phyloP scores from a whole-genome alignment of 176 grass and related monocot species.

The Saccharum spontaneum region DNA sequence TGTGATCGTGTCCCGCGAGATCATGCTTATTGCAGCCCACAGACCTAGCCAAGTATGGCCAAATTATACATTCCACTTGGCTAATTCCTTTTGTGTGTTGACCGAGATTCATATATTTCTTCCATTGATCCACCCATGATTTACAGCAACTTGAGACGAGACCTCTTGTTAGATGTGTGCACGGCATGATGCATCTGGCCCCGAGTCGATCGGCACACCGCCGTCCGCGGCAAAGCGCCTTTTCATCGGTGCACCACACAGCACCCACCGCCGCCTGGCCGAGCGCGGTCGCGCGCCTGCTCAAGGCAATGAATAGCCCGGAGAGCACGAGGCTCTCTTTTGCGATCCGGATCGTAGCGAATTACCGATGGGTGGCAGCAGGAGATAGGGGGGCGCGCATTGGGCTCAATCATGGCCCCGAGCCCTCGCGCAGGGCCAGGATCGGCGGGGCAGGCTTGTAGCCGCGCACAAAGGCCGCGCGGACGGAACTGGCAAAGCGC shows the following conservation, averaged over 20 bases:
- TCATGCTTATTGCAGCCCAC: constrained; percentile 9
- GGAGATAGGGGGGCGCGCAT: neutral
- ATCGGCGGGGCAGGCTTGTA: neutral
- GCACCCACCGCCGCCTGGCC: neutral
- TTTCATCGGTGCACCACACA: constrained; percentile 21
- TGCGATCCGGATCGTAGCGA: neutral
- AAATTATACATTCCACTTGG: constrained; percentile 20
- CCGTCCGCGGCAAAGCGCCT: constrained; percentile 29
- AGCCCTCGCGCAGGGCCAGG: neutral
- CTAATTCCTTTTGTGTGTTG: constrained; percentile 1
- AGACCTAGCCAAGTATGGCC: constrained; percentile 11
- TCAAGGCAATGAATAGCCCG: constrained; percentile 55
- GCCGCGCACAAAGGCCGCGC: neutral
- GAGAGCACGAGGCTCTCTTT: constrained; percentile 40
- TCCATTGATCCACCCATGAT: constrained; percentile 1
- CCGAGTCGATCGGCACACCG: neutral
- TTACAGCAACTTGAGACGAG: neutral
- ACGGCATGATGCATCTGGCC: constrained; percentile 29
- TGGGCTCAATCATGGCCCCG: constrained; percentile 63
- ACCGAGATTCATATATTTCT: neutral
- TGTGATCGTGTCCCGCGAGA: neutral
- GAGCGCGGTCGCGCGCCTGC: neutral
- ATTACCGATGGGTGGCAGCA: neutral
- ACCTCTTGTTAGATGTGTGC: neutral
- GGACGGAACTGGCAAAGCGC: constrained; percentile 16